phyloP scores from a whole-genome alignment of 202 grass and related monocot species.

The Setaria viridis region DNA sequence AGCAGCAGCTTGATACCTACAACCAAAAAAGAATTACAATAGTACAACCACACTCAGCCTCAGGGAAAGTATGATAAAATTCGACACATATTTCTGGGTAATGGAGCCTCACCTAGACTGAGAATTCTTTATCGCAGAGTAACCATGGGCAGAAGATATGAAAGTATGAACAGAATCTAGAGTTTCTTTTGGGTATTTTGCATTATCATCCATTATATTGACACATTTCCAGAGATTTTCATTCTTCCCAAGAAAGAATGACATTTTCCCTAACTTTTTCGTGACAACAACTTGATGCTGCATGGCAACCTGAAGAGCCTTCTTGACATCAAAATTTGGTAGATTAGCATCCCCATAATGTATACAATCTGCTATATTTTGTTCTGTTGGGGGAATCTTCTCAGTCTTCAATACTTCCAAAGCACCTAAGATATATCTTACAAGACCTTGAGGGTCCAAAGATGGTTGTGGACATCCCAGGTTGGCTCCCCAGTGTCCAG shows the following conservation, averaged over 20 bases:
- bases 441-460: slow-evolving; percentile 56
- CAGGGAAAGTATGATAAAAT: slow-evolving; percentile 24
- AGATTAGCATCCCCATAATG: slow-evolving; percentile 65
- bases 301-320: slow-evolving; percentile 68
- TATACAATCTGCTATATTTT: slow-evolving; percentile 87
- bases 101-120: slow-evolving; percentile 64
- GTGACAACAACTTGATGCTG: slow-evolving; percentile 61
- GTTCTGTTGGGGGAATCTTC: slow-evolving; percentile 82
- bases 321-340: slow-evolving; percentile 72
- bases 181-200: slow-evolving; percentile 60
- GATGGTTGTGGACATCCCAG: slow-evolving; percentile 40
- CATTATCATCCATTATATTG: slow-evolving; percentile 76
- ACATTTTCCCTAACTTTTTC: slow-evolving; percentile 63
- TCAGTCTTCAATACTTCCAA: slow-evolving; percentile 80
- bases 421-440: slow-evolving; percentile 60
- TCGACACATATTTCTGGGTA: slow-evolving; percentile 25
- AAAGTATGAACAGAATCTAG: slow-evolving; percentile 67
- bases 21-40: slow-evolving; percentile 28
- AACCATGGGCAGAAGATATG: slow-evolving; percentile 61
- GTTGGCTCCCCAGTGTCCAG: slow-evolving; percentile 50
- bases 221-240: slow-evolving; percentile 83
- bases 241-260: slow-evolving; percentile 71
- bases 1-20: slow-evolving; percentile 89
- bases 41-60: not conserved
- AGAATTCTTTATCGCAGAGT: slow-evolving; percentile 57